Evolutionary conservation across 164 flowering plant genomes (phyloP).

Genomic region (Sextonia rubra): DNA sequence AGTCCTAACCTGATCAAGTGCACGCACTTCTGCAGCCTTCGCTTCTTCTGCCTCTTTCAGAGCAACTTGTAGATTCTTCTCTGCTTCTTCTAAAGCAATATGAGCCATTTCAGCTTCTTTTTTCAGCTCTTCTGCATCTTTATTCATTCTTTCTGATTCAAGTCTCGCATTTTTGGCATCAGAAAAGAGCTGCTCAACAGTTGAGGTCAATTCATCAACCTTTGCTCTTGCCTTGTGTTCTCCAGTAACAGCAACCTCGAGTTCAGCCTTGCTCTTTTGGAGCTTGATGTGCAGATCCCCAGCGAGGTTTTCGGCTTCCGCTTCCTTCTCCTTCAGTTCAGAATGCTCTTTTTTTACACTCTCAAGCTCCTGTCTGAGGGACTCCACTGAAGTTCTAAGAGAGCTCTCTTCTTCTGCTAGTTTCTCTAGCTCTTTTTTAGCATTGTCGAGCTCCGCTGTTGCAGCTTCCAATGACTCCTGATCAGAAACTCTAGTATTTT

Average conservation of each 20-base stretch:
- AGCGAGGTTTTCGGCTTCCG: conserved; percentile 70
- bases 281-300: conserved; percentile 74
- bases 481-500: conserved; percentile 57
- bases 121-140: conserved; percentile 55
- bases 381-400: conserved; percentile 50
- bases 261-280: conserved; percentile 60
- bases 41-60: conserved; percentile 76
- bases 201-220: conserved; percentile 59
- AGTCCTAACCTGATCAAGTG: conserved; percentile 54
- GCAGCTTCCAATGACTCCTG: conserved; percentile 55
- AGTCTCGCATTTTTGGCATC: conserved; percentile 54
- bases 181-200: conserved; percentile 48
- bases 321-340: conserved; percentile 72
- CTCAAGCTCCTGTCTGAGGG: conserved; percentile 70
- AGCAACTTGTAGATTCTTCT: conserved; percentile 50
- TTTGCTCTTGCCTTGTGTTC: conserved; percentile 57
- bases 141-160: conserved; percentile 63
- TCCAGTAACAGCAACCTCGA: conserved; percentile 53
- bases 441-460: conserved; percentile 70
- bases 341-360: conserved; percentile 69
- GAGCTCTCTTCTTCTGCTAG: conserved; percentile 71
- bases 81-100: conserved; percentile 52
- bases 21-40: conserved; percentile 60
- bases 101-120: conserved; percentile 51
- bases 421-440: conserved; percentile 67